phyloP scores from a whole-genome alignment of 768 basidiomycete genomes.

The Termitomyces sp. region DNA sequence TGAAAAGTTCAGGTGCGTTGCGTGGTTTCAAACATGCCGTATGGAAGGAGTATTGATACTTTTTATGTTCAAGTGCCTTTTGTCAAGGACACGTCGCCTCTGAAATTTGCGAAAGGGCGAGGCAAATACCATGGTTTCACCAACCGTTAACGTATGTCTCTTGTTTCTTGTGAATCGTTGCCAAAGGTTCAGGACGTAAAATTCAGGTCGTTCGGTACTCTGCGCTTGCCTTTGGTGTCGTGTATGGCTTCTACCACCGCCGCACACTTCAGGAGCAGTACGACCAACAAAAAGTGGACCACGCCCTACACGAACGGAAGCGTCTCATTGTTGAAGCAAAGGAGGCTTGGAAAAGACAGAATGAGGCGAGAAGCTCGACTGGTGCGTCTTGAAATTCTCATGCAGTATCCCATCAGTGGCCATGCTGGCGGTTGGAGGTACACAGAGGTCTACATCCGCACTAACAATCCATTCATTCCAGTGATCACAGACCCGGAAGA shows the following conservation, averaged over 20 bases:
- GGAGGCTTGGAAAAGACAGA: constrained; percentile 85
- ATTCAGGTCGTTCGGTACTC: constrained; percentile 89
- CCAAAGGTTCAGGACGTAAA: not conserved
- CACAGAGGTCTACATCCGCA: not conserved
- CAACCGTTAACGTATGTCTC: constrained; percentile 67
- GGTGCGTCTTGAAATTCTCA: constrained; percentile 36
- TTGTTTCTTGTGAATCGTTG: not conserved
- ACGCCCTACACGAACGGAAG: constrained; percentile 68
- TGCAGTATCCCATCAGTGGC: not conserved
- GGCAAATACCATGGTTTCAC: constrained; percentile 53
- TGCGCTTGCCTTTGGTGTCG: constrained; percentile 78
- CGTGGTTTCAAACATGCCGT: not conserved
- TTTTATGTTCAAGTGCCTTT: not conserved
- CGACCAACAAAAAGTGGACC: constrained; percentile 69
- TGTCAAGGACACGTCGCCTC: constrained; percentile 18
- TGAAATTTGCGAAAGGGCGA: constrained; percentile 21
- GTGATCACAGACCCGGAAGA: constrained; percentile 94
- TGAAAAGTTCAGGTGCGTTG: constrained; percentile 27
- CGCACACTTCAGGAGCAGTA: constrained; percentile 80
- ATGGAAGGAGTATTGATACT: not conserved
- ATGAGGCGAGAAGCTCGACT: constrained; percentile 46
- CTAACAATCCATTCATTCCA: constrained; percentile 25
- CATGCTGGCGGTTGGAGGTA: constrained; percentile 4
- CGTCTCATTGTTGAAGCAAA: constrained; percentile 80
- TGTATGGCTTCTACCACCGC: constrained; percentile 91